phyloP scores from a whole-genome alignment of 345 rosid species.

The Populus simonii region DNA sequence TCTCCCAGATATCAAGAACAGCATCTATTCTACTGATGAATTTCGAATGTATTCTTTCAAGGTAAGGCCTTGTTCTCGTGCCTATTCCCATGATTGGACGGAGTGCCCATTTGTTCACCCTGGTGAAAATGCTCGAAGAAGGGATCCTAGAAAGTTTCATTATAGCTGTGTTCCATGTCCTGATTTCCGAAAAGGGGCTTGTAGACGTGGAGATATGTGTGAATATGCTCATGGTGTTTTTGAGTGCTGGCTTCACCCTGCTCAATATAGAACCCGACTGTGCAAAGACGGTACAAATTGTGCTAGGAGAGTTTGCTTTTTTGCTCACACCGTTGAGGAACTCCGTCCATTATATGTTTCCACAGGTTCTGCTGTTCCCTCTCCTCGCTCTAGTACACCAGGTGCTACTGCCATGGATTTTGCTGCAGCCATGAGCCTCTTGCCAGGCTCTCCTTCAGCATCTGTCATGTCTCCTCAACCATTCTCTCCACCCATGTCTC shows the following conservation, averaged over 20 bases:
- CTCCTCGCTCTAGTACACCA: constrained; percentile 30
- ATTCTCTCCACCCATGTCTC: constrained; percentile 83
- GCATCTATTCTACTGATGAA: constrained; percentile 89
- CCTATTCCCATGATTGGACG: constrained; percentile 97
- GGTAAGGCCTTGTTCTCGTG: constrained; percentile 90
- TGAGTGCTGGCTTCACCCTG: constrained; percentile 98
- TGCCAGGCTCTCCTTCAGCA: constrained; percentile 27
- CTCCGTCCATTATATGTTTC: constrained; percentile 83
- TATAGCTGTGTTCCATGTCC: constrained; percentile 98
- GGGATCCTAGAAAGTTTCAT: constrained; percentile 95
- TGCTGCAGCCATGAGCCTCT: constrained; percentile 23
- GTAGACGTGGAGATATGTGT: constrained; percentile 92
- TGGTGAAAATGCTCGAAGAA: constrained; percentile 90
- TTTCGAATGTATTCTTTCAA: constrained; percentile 95
- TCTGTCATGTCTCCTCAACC: constrained; percentile 61
- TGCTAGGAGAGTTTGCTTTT: constrained; percentile 87
- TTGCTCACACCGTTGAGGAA: constrained; percentile 88
- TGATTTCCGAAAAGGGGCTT: constrained; percentile 88
- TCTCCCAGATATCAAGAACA: constrained; percentile 90
- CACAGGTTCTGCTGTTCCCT: constrained; percentile 86
- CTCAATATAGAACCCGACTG: constrained; percentile 85
- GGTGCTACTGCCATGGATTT: constrained; percentile 27
- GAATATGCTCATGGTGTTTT: constrained; percentile 98
- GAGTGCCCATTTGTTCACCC: constrained; percentile 99
- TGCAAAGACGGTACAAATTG: constrained; percentile 89